phyloP scores from a whole-genome alignment of 73 alveolate species.

The Paramecium primaurelia region DNA sequence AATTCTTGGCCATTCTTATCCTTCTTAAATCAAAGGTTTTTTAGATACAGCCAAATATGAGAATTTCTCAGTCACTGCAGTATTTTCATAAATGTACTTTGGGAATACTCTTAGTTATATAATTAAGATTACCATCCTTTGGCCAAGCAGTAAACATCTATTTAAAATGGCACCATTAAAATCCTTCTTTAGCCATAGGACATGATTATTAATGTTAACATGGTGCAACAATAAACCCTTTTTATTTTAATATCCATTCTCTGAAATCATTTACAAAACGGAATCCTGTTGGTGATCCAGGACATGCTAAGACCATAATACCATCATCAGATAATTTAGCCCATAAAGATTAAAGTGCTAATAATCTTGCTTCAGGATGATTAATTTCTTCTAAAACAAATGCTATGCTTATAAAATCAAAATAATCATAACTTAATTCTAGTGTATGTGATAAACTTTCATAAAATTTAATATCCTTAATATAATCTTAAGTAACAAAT shows the following conservation, averaged over 20 bases:
- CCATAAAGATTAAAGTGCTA: constrained; percentile 60
- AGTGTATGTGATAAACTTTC: constrained; percentile 71
- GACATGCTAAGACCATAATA: constrained; percentile 68
- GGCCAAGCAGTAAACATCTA: constrained; percentile 60
- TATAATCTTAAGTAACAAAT: constrained; percentile 63
- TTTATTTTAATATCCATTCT: constrained; percentile 58
- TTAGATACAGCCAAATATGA: constrained; percentile 68
- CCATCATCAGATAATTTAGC: constrained; percentile 55
- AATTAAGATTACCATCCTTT: constrained; percentile 43
- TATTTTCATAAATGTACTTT: not conserved
- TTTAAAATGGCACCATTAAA: constrained; percentile 82
- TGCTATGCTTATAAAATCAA: constrained; percentile 72
- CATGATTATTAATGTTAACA: constrained; percentile 80
- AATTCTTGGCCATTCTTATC: constrained; percentile 72
- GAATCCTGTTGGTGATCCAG: constrained; percentile 86
- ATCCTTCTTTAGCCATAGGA: constrained; percentile 80
- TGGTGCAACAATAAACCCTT: constrained; percentile 75
- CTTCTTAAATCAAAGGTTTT: not conserved
- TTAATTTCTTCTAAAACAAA: constrained; percentile 77
- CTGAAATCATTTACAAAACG: constrained; percentile 71
- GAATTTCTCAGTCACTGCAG: constrained; percentile 70
- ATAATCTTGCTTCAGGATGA: constrained; percentile 62
- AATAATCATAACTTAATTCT: constrained; percentile 72
- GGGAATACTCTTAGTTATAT: not conserved
- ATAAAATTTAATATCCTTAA: constrained; percentile 58